phyloP scores from a whole-genome alignment of 1,284 basidiomycete genomes.

The Trametes versicolor region DNA sequence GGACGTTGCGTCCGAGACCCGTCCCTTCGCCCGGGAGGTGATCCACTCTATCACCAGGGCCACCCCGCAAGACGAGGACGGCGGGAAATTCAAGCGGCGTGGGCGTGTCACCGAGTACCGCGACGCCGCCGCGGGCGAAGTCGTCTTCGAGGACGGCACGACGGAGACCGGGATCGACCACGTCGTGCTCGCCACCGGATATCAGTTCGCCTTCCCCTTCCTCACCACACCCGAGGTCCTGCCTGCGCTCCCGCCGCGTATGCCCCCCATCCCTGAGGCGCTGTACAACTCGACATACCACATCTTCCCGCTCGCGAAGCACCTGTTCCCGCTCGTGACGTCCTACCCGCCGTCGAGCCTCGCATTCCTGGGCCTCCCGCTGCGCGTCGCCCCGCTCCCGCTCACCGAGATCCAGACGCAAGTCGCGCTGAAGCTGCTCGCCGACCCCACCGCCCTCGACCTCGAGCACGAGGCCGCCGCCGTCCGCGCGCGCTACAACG shows the following conservation, averaged over 20 bases:
- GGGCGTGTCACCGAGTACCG: conserved; percentile 53
- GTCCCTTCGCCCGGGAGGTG: conserved; percentile 52
- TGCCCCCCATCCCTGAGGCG: conserved; percentile 56
- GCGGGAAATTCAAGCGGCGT: conserved; percentile 53
- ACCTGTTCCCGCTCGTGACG: conserved; percentile 60
- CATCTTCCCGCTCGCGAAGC: conserved; percentile 70
- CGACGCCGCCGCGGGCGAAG: conserved; percentile 54
- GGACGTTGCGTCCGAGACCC: conserved; percentile 71
- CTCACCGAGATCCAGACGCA: conserved; percentile 74
- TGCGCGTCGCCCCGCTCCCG: conserved; percentile 69
- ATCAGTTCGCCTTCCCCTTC: conserved; percentile 71
- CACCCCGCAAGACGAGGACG: conserved; percentile 41
- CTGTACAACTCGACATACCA: conserved; percentile 71
- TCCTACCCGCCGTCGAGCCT: conserved; percentile 61
- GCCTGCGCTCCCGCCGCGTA: conserved; percentile 47
- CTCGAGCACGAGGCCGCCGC: conserved; percentile 54
- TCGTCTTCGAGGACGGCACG: conserved; percentile 69
- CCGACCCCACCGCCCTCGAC: conserved; percentile 59
- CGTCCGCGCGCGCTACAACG: conserved; percentile 58
- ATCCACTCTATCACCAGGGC: conserved; percentile 64
- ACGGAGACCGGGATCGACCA: conserved; percentile 64
- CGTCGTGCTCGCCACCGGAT: conserved; percentile 81
- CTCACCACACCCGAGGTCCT: conserved; percentile 52
- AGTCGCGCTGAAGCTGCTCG: conserved; percentile 63
- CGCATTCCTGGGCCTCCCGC: conserved; percentile 71